Evolutionary conservation across 2,329 filamentous ascomycete species (phyloP).

Genomic region (Fusarium sp.): DNA sequence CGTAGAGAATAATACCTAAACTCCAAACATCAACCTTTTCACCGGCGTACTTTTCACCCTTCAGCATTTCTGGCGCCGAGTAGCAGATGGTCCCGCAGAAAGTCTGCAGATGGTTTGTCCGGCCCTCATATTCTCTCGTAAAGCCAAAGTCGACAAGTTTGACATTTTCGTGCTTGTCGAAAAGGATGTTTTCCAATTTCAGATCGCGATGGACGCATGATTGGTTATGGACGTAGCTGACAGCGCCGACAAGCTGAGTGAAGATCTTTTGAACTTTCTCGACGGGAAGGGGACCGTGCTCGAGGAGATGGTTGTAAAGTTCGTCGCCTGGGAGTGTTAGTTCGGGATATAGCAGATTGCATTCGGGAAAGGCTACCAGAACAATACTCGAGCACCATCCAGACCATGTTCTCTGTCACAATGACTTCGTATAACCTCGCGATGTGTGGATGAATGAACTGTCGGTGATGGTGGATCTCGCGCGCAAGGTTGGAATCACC

Average conservation of each 20-base stretch:
- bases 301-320: conserved; percentile 93
- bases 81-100: conserved; percentile 99
- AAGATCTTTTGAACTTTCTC: conserved; percentile 96
- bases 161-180: conserved; percentile 97
- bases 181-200: conserved; percentile 89
- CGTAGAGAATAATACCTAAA: conserved; percentile 85
- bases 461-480: conserved; percentile 98
- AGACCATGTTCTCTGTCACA: conserved; percentile 93
- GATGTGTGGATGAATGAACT: conserved; percentile 98
- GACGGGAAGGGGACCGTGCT: conserved; percentile 84
- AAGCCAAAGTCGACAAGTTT: conserved; percentile 99
- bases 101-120: conserved; percentile 93
- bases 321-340: conserved; percentile 78
- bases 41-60: conserved; percentile 96
- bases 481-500: conserved; percentile 94
- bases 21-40: conserved; percentile 99
- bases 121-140: conserved; percentile 95
- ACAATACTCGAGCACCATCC: conserved; percentile 97
- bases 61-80: conserved; percentile 97
- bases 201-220: conserved; percentile 96
- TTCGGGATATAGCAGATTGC: neutral
- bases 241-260: conserved; percentile 92
- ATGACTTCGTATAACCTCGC: conserved; percentile 97
- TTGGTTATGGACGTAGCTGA: conserved; percentile 93
- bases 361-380: conserved; percentile 69